Evolutionary conservation across 148 eudicot species (phyloP).

Genomic region (Vaccinium vitisidaea): DNA sequence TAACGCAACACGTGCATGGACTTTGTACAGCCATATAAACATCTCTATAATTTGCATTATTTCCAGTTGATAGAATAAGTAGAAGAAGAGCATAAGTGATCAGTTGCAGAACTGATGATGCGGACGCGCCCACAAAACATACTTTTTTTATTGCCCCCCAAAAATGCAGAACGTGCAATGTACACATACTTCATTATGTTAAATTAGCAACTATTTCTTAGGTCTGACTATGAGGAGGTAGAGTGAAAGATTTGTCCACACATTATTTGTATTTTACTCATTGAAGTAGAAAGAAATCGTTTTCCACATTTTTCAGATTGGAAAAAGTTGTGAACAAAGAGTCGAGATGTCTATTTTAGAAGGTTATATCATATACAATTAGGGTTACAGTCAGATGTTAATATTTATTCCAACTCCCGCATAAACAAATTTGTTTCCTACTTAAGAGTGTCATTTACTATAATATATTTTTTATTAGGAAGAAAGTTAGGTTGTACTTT

Average conservation of each 20-base stretch:
- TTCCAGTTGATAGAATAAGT: neutral
- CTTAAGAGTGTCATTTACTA: neutral
- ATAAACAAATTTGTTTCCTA: neutral
- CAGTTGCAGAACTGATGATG: neutral
- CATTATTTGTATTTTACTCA: neutral
- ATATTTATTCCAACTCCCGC: neutral
- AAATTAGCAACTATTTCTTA: neutral
- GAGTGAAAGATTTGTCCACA: neutral
- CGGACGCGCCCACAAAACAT: neutral
- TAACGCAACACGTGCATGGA: neutral
- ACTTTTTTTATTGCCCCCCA: neutral
- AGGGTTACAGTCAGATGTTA: neutral
- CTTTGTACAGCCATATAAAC: neutral
- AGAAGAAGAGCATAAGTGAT: neutral
- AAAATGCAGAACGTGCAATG: neutral
- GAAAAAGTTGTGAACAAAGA: neutral
- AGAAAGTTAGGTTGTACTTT: neutral
- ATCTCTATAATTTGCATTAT: neutral
- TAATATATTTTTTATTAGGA: neutral
- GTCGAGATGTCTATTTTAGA: neutral
- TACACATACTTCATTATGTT: neutral
- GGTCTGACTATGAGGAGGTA: neutral
- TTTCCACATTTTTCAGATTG: neutral
- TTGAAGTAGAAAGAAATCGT: neutral
- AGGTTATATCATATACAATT: neutral